Evolutionary conservation across 257 asterid species (phyloP).

Genomic region (Rubia yunnanensis): DNA sequence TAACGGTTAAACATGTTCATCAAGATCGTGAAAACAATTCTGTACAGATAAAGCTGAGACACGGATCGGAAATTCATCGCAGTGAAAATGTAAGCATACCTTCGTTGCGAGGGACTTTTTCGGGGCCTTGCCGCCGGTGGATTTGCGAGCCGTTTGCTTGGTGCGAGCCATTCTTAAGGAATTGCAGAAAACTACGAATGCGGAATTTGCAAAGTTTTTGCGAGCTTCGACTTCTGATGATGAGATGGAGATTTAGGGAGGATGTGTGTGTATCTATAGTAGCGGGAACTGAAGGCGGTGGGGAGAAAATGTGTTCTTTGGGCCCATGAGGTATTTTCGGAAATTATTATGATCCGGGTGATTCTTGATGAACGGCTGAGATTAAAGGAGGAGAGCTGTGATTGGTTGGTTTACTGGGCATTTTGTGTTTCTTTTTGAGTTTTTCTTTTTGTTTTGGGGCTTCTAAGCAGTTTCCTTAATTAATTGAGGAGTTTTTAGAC

Average conservation of each 20-base stretch:
- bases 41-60: no score
- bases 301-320: no score
- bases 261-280: not conserved
- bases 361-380: constrained; percentile 15
- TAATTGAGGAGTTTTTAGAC: no score
- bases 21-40: no score
- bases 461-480: no score
- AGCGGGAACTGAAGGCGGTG: not conserved
- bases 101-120: constrained; percentile 66
- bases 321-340: not conserved
- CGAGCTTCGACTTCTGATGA: no score
- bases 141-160: constrained; percentile 65
- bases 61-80: not conserved
- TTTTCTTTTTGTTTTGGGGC: no score
- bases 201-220: no score
- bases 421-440: no score
- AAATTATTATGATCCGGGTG: constrained; percentile 24
- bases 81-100: constrained; percentile 18
- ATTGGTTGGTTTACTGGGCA: constrained; percentile 19
- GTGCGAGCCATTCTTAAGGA: constrained; percentile 55
- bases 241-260: no score
- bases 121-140: constrained; percentile 64
- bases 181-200: not conserved
- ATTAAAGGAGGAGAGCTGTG: not conserved
- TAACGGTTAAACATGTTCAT: no score